Evolutionary conservation across 2,329 filamentous ascomycete species (phyloP).

Genomic region (Fusarium pininemorale): DNA sequence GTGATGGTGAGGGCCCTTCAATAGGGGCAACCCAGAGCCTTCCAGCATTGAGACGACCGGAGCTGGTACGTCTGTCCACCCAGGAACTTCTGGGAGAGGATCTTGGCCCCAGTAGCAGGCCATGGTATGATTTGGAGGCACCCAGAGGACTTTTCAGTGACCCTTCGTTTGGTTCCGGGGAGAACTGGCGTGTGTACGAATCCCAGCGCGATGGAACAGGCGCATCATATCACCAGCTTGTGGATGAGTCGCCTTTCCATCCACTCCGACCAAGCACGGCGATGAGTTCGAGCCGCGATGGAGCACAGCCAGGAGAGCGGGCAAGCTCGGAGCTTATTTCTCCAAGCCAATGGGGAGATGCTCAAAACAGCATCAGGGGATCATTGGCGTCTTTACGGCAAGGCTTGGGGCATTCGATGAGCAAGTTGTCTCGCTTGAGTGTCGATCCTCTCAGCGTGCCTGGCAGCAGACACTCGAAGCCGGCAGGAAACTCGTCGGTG

Average conservation of each 20-base stretch:
- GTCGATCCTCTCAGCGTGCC: slow-evolving; percentile 20
- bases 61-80: slow-evolving; percentile 36
- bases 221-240: slow-evolving; percentile 47
- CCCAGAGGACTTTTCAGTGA: slow-evolving; percentile 41
- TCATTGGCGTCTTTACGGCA: slow-evolving; percentile 32
- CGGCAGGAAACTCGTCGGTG: slow-evolving; percentile 12
- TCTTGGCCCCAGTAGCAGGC: slow-evolving; percentile 11
- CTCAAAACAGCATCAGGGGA: slow-evolving; percentile 30
- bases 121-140: slow-evolving; percentile 41
- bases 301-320: slow-evolving; percentile 35
- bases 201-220: slow-evolving; percentile 41
- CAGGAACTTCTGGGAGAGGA: slow-evolving; percentile 31
- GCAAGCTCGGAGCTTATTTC: slow-evolving; percentile 34
- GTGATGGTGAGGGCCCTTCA: not conserved
- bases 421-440: slow-evolving; percentile 19
- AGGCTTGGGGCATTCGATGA: slow-evolving; percentile 15
- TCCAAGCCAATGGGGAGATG: slow-evolving; percentile 41
- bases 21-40: slow-evolving; percentile 39
- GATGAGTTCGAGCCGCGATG: slow-evolving; percentile 28
- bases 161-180: slow-evolving; percentile 48
- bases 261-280: slow-evolving; percentile 47
- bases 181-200: slow-evolving; percentile 50
- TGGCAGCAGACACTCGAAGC: slow-evolving; percentile 19
- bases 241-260: slow-evolving; percentile 50
- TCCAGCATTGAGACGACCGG: slow-evolving; percentile 38